Conservation (phyloP, 2,329 filamentous ascomycete genomes). For the Claviceps paspali region DNA sequence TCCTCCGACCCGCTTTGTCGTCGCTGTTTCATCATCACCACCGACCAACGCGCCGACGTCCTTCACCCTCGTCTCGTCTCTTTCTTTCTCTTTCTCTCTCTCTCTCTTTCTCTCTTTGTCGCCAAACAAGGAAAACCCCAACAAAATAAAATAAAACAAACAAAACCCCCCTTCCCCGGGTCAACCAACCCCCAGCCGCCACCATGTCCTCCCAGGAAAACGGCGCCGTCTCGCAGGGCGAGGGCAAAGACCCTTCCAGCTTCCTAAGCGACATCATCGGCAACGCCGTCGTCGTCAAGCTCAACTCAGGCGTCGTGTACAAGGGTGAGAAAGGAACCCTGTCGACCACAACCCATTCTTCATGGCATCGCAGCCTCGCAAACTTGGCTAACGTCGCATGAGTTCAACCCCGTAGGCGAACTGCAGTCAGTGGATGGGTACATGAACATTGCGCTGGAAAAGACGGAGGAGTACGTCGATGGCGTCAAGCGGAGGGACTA, state of each 20-base stretch:
- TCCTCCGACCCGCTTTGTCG: too few species aligned
- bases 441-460: constrained; percentile 98
- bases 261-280: constrained; percentile 93
- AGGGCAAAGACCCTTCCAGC: constrained; percentile 82
- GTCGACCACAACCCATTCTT: too few species aligned
- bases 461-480: constrained; percentile 83
- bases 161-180: background rate
- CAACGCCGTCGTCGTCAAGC: constrained; percentile 84
- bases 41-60: too few species aligned
- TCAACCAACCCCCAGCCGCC: too few species aligned
- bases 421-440: constrained; percentile 96
- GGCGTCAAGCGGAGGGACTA: constrained; percentile 70
- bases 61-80: too few species aligned
- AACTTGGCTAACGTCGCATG: too few species aligned
- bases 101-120: too few species aligned
- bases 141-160: background rate
- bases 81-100: too few species aligned
- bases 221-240: constrained; percentile 42
- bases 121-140: too few species aligned
- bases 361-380: too few species aligned
- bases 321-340: constrained; percentile 66
- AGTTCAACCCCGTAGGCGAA: constrained; percentile 72
- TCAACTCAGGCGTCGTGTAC: constrained; percentile 97
- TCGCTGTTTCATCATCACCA: too few species aligned
- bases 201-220: constrained; percentile 41